Evolutionary conservation across 129 eudicot genomes (phyloP).

Genomic region (Chrysanthemum makinoi): DNA sequence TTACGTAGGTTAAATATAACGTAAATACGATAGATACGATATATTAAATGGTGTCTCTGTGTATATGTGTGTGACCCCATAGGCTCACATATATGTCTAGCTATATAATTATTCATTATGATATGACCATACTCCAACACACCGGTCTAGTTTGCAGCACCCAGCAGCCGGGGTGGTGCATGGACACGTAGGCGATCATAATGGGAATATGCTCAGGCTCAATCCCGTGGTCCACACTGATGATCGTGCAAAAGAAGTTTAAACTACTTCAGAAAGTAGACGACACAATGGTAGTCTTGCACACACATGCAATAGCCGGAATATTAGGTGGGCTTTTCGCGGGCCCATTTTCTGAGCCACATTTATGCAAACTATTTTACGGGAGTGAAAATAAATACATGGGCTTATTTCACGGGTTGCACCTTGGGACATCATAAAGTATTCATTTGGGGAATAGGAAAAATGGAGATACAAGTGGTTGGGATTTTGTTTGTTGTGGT

Average conservation of each 20-base stretch:
- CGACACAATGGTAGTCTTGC: constrained; percentile 53
- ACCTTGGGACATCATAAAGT: constrained; percentile 24
- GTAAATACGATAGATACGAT: no score
- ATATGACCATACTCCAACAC: no score
- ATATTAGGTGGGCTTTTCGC: constrained; percentile 53
- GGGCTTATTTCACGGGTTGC: constrained; percentile 54
- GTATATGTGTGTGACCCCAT: no score
- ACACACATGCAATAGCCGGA: constrained; percentile 65
- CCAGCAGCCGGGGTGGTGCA: constrained; percentile 66
- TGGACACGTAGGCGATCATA: constrained; percentile 47
- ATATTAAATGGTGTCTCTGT: no score
- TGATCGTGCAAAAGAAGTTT: constrained; percentile 36
- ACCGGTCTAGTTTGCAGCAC: constrained; percentile 60
- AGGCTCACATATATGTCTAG: no score
- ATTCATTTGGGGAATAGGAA: constrained; percentile 46
- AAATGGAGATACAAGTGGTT: constrained; percentile 55
- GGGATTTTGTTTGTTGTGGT: constrained; percentile 52
- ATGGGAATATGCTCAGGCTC: constrained; percentile 60
- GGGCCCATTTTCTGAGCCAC: constrained; percentile 52
- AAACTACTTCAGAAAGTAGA: constrained; percentile 35
- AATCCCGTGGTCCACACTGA: constrained; percentile 62
- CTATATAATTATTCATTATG: no score
- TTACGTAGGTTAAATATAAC: no score
- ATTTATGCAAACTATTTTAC: constrained; percentile 49
- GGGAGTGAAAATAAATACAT: constrained; percentile 37